A percentile compares a stretch with the other conserved stretches of the same genome.
Evolutionary conservation across 176 grass and related monocot species (phyloP).

Genomic region (Musa itinerans): DNA sequence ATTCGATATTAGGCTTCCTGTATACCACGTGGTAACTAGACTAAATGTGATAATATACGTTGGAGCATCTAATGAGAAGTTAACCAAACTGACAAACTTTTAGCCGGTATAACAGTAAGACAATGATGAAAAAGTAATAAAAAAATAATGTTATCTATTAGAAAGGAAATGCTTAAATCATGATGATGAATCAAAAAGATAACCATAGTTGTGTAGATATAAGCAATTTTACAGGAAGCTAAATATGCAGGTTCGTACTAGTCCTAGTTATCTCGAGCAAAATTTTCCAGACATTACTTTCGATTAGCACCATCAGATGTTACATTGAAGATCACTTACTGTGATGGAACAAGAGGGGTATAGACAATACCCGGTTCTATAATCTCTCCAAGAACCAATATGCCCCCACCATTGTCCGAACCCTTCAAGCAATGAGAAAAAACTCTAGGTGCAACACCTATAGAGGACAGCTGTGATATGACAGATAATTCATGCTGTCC

Average conservation of each 20-base stretch:
- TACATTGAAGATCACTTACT: conserved; percentile 46
- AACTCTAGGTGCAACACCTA: conserved; percentile 68
- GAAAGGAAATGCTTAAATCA: background rate
- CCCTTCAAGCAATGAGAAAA: conserved; percentile 99
- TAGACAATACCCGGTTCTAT: conserved; percentile 87
- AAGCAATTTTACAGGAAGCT: background rate
- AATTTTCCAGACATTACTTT: background rate
- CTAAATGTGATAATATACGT: background rate
- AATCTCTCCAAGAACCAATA: conserved; percentile 93
- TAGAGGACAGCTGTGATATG: conserved; percentile 63
- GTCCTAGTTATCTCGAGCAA: background rate
- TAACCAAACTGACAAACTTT: background rate
- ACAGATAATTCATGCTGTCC: conserved; percentile 85
- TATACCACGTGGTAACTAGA: background rate
- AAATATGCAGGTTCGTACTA: background rate
- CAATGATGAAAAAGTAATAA: background rate
- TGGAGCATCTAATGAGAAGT: background rate
- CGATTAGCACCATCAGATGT: background rate
- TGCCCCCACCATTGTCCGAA: conserved; percentile 85
- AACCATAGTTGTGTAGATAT: background rate
- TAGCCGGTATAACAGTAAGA: background rate
- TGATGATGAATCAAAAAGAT: background rate
- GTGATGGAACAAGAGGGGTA: conserved; percentile 78
- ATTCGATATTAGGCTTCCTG: background rate
- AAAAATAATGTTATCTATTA: background rate